Evolutionary conservation across 352 stramenopile genomes (phyloP), one percentile per base, ranked within the genome.

Genomic region (Halophytophthora batemanensis): DNA sequence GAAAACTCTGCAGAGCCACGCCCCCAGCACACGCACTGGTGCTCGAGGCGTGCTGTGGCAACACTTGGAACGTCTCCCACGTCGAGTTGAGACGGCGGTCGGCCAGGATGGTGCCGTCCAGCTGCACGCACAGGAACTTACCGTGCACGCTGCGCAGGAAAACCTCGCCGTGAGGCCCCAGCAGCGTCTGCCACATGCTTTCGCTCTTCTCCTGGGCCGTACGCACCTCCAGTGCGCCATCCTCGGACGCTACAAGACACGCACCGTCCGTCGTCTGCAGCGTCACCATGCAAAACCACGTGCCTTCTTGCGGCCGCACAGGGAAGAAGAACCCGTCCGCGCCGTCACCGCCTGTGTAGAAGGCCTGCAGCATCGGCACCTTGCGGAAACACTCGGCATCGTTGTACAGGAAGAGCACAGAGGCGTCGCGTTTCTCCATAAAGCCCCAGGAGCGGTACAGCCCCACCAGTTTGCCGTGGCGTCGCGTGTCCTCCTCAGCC

Each of bases 41-140:
- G 37, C 31, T 63, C 31, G 62, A 44, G 3, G 17, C 54, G 44
- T 76, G 73, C 37, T 83, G 74, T 34, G 83, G 79, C 48, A 91
- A 69, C 21, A 90, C 72, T 51, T 88, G 75, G 65, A 93, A 91
- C n/a, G 83, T 93, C 48, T 93, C 83, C 83, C 83, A 93, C 25
- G 83, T 93, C 53, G 83, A 93, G 63, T 91, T 89, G 49, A 78
- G 53, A 8, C 44, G 74, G 0, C 83, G 77, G 50, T 93, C 73
- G 0, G 83, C 83, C 28, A 89, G 53, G 53, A 93, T 81, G 2
- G 62, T 79, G 18, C 81, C 83, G 34, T 77, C 70, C 49, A 85
- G 73, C 52, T 93, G 81, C 22, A 91, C 83, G 34, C 83, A 93
- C 6, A 93, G 60, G 53, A 93, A 93, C 49, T 93, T 93, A 48